Evolutionary conservation across 2,329 filamentous ascomycete genomes (phyloP).

Genomic region (Fusarium xylarioides): DNA sequence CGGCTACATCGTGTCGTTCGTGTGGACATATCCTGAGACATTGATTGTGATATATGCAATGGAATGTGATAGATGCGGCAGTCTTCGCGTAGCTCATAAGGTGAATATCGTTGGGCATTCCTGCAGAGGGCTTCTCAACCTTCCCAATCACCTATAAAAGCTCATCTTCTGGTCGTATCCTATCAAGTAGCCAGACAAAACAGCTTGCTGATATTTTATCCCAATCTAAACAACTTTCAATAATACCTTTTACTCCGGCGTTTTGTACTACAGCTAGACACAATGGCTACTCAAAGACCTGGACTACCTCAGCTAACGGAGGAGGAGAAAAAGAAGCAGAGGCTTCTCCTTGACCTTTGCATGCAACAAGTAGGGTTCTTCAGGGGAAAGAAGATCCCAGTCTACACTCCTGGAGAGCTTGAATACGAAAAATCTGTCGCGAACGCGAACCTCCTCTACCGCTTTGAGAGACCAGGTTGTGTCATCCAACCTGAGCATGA

Average conservation of each 20-base stretch:
- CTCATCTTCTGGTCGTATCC: not conserved
- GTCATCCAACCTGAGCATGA: conserved; percentile 24
- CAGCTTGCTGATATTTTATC: no score
- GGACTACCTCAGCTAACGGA: fast-evolving
- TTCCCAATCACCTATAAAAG: not conserved
- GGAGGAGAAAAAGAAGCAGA: not conserved
- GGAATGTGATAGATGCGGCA: not conserved
- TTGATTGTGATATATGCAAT: not conserved
- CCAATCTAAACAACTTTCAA: not conserved
- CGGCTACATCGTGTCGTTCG: fast-evolving
- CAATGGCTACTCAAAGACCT: not conserved
- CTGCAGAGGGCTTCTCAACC: fast-evolving
- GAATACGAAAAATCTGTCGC: conserved; percentile 27
- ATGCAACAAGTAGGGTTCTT: conserved; percentile 11
- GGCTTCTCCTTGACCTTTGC: not conserved
- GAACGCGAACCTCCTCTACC: conserved; percentile 28
- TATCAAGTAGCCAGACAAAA: no score
- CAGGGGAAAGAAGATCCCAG: not conserved
- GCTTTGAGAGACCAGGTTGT: conserved; percentile 18
- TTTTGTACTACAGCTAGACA: no score
- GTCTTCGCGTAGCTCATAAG: fast-evolving
- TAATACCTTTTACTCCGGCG: not conserved
- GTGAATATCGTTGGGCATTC: fast-evolving
- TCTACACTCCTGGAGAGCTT: not conserved
- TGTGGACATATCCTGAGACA: fast-evolving